Evolutionary conservation across 208 protist genomes (phyloP), one percentile per base, ranked within the genome.

Genomic region (Trypanosoma caninum): DNA sequence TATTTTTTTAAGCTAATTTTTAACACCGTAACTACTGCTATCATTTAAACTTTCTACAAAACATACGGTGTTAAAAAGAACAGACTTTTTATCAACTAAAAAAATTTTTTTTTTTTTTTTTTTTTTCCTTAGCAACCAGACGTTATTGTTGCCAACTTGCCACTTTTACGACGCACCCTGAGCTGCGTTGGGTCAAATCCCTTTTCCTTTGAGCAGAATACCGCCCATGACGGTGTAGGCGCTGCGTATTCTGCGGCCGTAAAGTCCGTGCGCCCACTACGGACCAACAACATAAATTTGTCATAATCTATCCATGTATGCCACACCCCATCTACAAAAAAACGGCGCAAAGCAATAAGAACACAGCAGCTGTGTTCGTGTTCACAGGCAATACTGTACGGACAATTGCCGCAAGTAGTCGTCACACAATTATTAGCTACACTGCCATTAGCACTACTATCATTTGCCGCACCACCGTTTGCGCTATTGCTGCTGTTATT

Each of bases 311-410:
- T 95, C 89, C 91, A 97, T 16, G 91, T 97, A 72, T 97, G 80
- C 88, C 88, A 95, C 25, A 66, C 69, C 0, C 64, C 55, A 53
- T 94, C 57, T 33, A 85, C 72, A 53, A 77, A 84, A 67, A 97
- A 97, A 48, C 89, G 85, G 42, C 93, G 80, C 0, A 86, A 67
- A 0, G 91, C 86, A 65, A 97, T 92, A 27, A 97, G 80, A 33
- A 94, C 82, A 63, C 91, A 97, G 76, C 91, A 95, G 64, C 83
- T 92, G 76, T 97, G 91, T 67, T 97, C 91, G 67, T 97, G 91
- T 63, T 95, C 88, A 67, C 86, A 95, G 44, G 88, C 91, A 48
- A 97, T 78, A 59, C 85, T 74, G 59, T 97, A 97, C 13, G 85
- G 80, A n/a, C 76, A 65, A 50, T 76, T 16, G n/a, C 69, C 59